Percentiles rank a stretch among this genome's conserved stretches.
Evolutionary conservation across 495 filamentous ascomycete genomes (phyloP).

Genomic region (Penicillium coprophilum): DNA sequence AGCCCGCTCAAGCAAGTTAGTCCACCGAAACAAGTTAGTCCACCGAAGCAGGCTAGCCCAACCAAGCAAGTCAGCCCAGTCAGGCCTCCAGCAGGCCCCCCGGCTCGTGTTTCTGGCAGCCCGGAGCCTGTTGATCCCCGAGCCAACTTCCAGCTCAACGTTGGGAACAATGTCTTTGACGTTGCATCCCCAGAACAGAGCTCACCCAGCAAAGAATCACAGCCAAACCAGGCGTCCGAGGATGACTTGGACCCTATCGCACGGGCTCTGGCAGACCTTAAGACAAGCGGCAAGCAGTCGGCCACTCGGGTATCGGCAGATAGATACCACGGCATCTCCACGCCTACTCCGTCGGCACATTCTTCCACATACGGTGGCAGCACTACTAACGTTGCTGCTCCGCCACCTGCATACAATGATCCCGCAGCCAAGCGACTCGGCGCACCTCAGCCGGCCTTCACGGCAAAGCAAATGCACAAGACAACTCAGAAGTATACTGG

Average conservation of each 20-base stretch:
- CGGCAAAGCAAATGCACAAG: conserved; percentile 89
- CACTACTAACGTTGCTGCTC: conserved; percentile 40
- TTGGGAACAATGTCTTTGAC: conserved; percentile 95
- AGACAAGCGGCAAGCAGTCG: conserved; percentile 76
- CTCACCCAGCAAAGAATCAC: conserved; percentile 34
- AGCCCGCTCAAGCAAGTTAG: conserved; percentile 8
- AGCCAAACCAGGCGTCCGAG: conserved; percentile 34
- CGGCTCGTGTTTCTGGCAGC: conserved; percentile 48
- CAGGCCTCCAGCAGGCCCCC: conserved; percentile 25
- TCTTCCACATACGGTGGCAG: conserved; percentile 62
- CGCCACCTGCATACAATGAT: conserved; percentile 85
- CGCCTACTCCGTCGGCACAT: conserved; percentile 68
- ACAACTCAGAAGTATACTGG: conserved; percentile 83
- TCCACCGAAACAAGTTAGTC: conserved; percentile 24
- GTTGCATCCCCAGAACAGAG: conserved; percentile 77
- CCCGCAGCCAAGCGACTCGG: conserved; percentile 73
- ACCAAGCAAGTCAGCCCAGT: conserved; percentile 34
- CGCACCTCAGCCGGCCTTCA: conserved; percentile 88
- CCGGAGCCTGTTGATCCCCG: conserved; percentile 92
- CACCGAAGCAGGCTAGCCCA: conserved; percentile 11
- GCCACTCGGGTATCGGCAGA: conserved; percentile 85
- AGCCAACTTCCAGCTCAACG: conserved; percentile 91
- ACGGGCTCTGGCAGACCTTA: conserved; percentile 86
- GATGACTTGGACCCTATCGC: conserved; percentile 84
- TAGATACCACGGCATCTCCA: conserved; percentile 77